Conservation (phyloP, 2,329 filamentous ascomycete species). For the Fusarium ambrosium region DNA sequence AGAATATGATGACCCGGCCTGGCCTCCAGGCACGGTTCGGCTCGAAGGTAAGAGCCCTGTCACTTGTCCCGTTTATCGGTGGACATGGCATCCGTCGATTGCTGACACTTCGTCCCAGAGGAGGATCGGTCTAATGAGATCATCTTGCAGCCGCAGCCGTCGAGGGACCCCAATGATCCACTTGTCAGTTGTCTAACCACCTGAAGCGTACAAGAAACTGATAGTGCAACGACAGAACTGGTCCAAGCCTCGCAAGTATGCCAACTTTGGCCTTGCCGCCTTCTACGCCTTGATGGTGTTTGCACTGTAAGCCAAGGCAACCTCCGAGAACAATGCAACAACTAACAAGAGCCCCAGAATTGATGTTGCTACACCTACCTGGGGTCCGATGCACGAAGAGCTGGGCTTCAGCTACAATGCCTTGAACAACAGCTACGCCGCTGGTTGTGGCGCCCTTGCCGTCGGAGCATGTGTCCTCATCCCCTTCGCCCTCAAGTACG, state of each 20-base stretch:
- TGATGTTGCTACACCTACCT: not conserved
- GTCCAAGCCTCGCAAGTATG: conserved; percentile 19
- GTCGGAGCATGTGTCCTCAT: conserved; percentile 42
- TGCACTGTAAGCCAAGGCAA: conserved; percentile 65
- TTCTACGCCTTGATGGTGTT: conserved; percentile 76
- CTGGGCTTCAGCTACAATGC: conserved; percentile 7
- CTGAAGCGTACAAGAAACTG: not conserved
- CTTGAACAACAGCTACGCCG: conserved; percentile 10
- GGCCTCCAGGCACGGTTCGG: not conserved
- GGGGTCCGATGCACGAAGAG: conserved; percentile 11
- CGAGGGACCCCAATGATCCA: conserved; percentile 21
- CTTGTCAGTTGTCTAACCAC: not conserved
- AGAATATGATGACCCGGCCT: not conserved
- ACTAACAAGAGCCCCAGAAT: not conserved
- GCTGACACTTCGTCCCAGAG: not conserved
- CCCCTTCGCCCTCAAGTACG: conserved; percentile 42
- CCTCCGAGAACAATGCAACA: not conserved
- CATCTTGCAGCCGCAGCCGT: conserved; percentile 17
- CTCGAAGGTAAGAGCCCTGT: not conserved
- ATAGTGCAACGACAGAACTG: not conserved
- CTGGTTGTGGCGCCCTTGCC: conserved; percentile 33
- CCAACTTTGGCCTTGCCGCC: conserved; percentile 66
- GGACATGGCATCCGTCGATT: not conserved
- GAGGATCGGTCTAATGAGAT: not conserved
- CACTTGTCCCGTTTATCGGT: accelerated